phyloP scores from a whole-genome alignment of 2,329 filamentous ascomycete species.

The Nemania bipapillata region DNA sequence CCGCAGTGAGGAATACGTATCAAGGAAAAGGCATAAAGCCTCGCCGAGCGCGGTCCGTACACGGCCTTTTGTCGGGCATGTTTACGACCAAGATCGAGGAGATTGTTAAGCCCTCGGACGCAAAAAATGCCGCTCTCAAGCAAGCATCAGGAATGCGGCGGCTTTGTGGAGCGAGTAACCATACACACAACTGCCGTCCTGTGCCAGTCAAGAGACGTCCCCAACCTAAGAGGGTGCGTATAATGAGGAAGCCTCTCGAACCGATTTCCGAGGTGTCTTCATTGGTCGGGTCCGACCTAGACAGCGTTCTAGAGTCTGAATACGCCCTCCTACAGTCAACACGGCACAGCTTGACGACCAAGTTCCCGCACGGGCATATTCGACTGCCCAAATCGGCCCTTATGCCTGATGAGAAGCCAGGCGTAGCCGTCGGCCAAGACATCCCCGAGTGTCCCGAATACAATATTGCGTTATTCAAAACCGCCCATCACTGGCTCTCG shows the following conservation, averaged over 20 bases:
- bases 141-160: not conserved
- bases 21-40: not conserved
- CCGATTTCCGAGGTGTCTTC: slow-evolving; percentile 15
- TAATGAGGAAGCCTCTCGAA: slow-evolving; percentile 4
- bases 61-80: slow-evolving; percentile 1
- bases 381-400: slow-evolving; percentile 10
- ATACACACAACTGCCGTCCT: not conserved
- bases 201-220: not conserved
- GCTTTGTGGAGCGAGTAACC: not conserved
- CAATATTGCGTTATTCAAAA: slow-evolving; percentile 7
- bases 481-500: not conserved
- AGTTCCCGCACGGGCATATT: slow-evolving; percentile 19
- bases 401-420: not conserved
- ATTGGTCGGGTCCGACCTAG: not conserved
- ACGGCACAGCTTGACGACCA: not conserved
- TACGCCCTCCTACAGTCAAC: slow-evolving; percentile 16
- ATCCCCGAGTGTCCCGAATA: not conserved
- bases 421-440: not conserved
- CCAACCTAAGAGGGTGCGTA: not conserved
- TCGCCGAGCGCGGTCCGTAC: slow-evolving; percentile 14
- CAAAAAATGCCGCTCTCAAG: not conserved
- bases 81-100: slow-evolving; percentile 14
- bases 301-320: not conserved
- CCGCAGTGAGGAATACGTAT: not conserved
- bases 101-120: slow-evolving; percentile 2